phyloP scores from a whole-genome alignment of 192 early-diverging fungal genomes.

The Lobosporangium transversale region DNA sequence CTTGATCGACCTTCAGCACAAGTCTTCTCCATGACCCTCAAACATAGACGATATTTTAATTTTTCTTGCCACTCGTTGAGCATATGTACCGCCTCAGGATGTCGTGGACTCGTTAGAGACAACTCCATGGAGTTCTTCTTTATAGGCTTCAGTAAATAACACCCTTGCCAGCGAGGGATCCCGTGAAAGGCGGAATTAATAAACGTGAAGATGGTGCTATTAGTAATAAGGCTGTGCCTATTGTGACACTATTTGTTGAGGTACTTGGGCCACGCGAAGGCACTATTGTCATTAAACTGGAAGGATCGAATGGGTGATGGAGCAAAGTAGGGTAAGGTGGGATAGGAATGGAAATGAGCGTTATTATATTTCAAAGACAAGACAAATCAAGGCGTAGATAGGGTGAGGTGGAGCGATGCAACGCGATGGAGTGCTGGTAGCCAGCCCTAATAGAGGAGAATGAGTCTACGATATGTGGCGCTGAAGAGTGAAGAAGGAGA shows the following conservation, averaged over 20 bases:
- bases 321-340: no score
- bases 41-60: slow-evolving; percentile 47
- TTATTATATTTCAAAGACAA: no score
- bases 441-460: no score
- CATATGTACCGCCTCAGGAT: slow-evolving; percentile 46
- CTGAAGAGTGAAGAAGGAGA: slow-evolving; percentile 7
- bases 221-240: slow-evolving; percentile 12
- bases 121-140: slow-evolving; percentile 47
- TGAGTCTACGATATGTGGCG: no score
- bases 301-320: no score
- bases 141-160: slow-evolving; percentile 42
- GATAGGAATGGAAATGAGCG: no score
- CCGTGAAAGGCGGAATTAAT: slow-evolving; percentile 36
- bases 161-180: slow-evolving; percentile 39
- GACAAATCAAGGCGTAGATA: no score
- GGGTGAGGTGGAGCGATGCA: slow-evolving; percentile 22
- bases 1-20: slow-evolving; percentile 43
- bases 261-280: no score
- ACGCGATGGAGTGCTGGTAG: no score
- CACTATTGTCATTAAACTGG: no score
- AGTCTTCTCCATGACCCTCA: slow-evolving; percentile 36
- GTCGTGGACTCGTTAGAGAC: slow-evolving; percentile 39
- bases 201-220: slow-evolving; percentile 26
- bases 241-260: slow-evolving; percentile 14
- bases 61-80: slow-evolving; percentile 46